These are phyloP conservation scores for Atkinsonella texensis DNA, from an alignment of 2,329 filamentous ascomycete genomes.

Conservation along the genomic window DNA sequence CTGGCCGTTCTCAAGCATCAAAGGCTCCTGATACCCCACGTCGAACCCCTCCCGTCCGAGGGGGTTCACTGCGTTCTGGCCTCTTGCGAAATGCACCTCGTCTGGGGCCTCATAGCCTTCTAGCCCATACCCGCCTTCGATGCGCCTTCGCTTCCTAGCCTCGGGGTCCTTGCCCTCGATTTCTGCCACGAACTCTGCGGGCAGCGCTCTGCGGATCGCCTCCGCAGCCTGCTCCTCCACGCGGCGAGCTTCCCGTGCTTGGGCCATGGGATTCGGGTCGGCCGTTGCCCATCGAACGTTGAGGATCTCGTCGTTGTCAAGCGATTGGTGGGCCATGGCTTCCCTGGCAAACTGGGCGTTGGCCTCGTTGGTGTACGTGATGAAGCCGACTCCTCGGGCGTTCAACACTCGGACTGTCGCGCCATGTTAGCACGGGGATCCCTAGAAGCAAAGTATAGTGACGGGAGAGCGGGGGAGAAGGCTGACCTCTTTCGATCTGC, in stretches of 20 bases:
- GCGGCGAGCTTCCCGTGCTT: conserved; percentile 76
- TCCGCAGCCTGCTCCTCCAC: conserved; percentile 96
- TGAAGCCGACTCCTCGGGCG: conserved; percentile 79
- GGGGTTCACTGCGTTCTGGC: conserved; percentile 54
- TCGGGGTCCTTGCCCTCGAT: conserved; percentile 85
- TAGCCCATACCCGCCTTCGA: conserved; percentile 80
- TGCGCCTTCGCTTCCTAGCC: conserved; percentile 74
- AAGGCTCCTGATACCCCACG: conserved; percentile 47
- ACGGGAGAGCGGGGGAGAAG: background rate
- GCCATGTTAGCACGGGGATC: background rate
- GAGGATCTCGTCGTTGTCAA: conserved; percentile 84
- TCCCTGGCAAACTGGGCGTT: conserved; percentile 88
- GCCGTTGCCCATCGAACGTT: conserved; percentile 97
- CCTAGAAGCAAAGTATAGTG: background rate
- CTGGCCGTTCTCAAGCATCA: conserved; percentile 47
- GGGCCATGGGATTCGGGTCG: conserved; percentile 89
- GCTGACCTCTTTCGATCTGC: conserved; percentile 62
- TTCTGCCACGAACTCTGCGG: conserved; percentile 83
- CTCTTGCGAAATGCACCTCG: conserved; percentile 80
- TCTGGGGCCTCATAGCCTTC: conserved; percentile 91
- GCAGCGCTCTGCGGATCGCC: conserved; percentile 76
- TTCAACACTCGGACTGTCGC: conserved; percentile 65
- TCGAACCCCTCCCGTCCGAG: conserved; percentile 47
- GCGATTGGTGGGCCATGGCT: conserved; percentile 86
- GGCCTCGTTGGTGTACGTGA: conserved; percentile 85